Base-by-base conservation (phyloP, 78 protist genomes). In the Dictyostelium intermedium region DNA sequence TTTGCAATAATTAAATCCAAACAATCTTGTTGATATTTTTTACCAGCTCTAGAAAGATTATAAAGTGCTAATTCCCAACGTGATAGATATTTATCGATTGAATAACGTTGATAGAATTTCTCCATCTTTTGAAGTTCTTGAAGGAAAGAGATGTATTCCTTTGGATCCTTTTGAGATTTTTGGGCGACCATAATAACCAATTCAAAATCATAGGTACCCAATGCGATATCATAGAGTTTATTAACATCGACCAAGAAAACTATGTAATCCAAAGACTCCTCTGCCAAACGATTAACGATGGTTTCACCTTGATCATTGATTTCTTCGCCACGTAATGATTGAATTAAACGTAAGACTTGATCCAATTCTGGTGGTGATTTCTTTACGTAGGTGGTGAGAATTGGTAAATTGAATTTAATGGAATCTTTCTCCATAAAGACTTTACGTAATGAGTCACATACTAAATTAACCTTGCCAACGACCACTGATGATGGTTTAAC, bases 191-290 rank as follows among this genome's bases (percentile, higher is more conserved):
- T 95, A 47, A 91, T 41, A 0, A 84, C 98, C 73, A 97, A 41
- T 41, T 96, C 98, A 39, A 97, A 95, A 70, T 97, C 97, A 81
- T 97, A 97, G 72, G 91, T 92, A 43, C 98, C 98, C 7, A 97
- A 85, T 2, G 98, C 98, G 27, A 73, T 77, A 73, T 95, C 95
- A 39, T 82, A 97, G 41, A 97, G 72, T 69, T 69, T 61, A 37
- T 96, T 74, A 73, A 97, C 98, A 72, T 96, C 98, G 23, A 87
- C 96, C 34, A 97, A 77, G 32, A 96, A 92, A 18, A 72, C 73
- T 45, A 93, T 69, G 27, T 86, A 95, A n/a, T 91, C 94, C 18
- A 97, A 84, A 14, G 96, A 91, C 50, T 86, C 93, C 34, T 87
- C 96, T 0, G 98, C 96, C 45, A 83, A 72, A 66, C 91, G 89